phyloP scores from a whole-genome alignment of 352 stramenopile species.

The Pythium oligandrum region DNA sequence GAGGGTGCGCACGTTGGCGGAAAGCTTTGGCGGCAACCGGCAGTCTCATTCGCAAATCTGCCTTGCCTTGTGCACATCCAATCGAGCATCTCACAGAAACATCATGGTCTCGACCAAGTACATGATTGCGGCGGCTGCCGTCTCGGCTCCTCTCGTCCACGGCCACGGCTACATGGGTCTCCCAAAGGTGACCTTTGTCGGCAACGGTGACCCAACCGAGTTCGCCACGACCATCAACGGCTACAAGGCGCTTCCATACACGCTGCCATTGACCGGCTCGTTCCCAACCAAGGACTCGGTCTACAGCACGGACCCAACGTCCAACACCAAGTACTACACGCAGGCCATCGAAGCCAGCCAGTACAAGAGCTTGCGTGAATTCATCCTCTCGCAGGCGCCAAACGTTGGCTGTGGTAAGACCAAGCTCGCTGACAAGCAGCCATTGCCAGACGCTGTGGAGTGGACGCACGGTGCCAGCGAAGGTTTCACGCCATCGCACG shows the following conservation, averaged over 20 bases:
- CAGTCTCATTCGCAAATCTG: constrained; percentile 13
- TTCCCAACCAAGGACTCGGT: background rate
- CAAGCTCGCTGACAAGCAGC: constrained; percentile 2
- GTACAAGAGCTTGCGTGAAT: constrained; percentile 16
- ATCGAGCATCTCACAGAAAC: background rate
- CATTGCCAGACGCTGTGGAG: constrained; percentile 17
- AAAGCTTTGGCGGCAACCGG: no score
- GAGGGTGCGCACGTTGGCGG: no score
- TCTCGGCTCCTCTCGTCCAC: constrained; percentile 9
- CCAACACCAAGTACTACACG: constrained; percentile 18
- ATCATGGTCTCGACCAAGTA: constrained; percentile 10
- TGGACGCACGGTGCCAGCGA: constrained; percentile 22
- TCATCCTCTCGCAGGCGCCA: constrained; percentile 14
- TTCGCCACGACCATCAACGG: constrained; percentile 7
- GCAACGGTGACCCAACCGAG: constrained; percentile 9
- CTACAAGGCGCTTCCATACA: background rate
- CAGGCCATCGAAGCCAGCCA: constrained; percentile 17
- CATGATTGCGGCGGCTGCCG: constrained; percentile 2
- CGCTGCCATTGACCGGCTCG: background rate
- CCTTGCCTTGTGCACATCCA: constrained; percentile 2
- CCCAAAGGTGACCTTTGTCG: constrained; percentile 5
- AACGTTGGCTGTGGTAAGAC: constrained; percentile 15
- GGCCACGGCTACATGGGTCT: constrained; percentile 12
- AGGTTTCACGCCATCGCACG: constrained; percentile 27
- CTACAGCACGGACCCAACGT: background rate